Evolutionary conservation across 2,329 filamentous ascomycete genomes (phyloP), one percentile per base, ranked within the genome.

Genomic region (Fusarium piperis): DNA sequence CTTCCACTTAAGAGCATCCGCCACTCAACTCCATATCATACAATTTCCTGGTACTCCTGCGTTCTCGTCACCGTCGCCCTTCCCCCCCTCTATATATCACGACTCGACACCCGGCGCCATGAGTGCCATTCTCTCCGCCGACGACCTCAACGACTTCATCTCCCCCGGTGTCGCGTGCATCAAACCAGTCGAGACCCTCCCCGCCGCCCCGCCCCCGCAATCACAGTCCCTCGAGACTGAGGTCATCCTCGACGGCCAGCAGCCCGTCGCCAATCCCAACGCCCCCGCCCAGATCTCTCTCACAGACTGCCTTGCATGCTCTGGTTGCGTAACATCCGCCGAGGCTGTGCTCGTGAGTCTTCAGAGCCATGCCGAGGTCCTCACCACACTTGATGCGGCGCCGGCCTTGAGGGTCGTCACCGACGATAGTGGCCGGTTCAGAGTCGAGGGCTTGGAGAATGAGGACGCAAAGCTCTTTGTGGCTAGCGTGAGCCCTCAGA

Each of bases 81-180:
- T 35, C 20, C 36, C 35, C 44, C 46, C 56, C 35, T 18, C 20
- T 32, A 39, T 44, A 32, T 2, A 23, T 35, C 33, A 23, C 62
- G n/a, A 57, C 62, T 16, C 55, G 46, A 48, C 26, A 41, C 36
- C 66, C 63, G 70, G 74, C 73, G 86, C 81, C 70, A 99, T 99
- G 96, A 97, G 94, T 80, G 96, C 96, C 70, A 99, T 99, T 78
- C 92, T 99, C 77, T 98, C 95, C 63, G 92, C 93, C 78, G 95
- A 99, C 85, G 95, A 98, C 81, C 87, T 99, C 68, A 99, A 99
- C 86, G 96, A 99, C 86, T 99, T 99, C 85, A 99, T 99, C 80
- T 96, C 93, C 64, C 96, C 96, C 15, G 95, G 95, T 70, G 95
- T 99, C 78, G 96, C 96, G 70, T 99, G 96, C 84, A 98, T 99